Base-by-base conservation (phyloP, 495 filamentous ascomycete species). In the Xylona heveae region DNA sequence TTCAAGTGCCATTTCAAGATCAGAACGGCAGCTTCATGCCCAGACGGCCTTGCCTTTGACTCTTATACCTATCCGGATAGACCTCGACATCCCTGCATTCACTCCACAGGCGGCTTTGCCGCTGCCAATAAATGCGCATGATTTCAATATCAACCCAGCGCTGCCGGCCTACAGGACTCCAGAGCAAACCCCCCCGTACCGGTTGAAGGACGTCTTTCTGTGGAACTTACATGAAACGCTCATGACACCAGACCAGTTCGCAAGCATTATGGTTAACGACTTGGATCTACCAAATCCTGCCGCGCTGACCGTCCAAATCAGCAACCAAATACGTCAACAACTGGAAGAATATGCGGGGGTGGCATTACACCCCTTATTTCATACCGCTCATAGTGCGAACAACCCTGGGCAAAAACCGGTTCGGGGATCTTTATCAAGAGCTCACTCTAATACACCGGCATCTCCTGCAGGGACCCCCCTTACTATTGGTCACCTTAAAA, bases 151-250 rank as follows among this genome's bases (percentile, higher is more conserved):
- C 36, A 71, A 72, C 42, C 59, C 68, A 31, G 58, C 64, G 10
- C 52, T 78, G 35, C 71, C 78, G 4, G 68, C 71, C n/a, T 92
- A 85, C 53, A 69, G 67, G 42, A 55, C 59, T 16, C 76, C 72
- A 19, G 84, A 94, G 24, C 54, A 66, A 29, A 74, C 81, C 15
- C 74, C 83, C 10, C 70, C 77, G 3, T 92, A 75, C 49, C 64
- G 85, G 28, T 61, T 99, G 21, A 82, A 91, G 50, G 88, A 99
- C 41, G 76, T 73, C 17, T 94, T 99, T 46, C 52, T 95, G 16
- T 99, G 88, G 88, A 99, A 99, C 46, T 61, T 99, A 6, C 83
- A 95, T 51, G 88, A 99, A 55, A 78, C 78, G 1, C 56, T 93
- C 19, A 76, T 84, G 7, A 99, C 88, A 0, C 91, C 88, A 3